Conservation (phyloP, 1,139 yeast genomes). For the Hansenula lynferdii region DNA sequence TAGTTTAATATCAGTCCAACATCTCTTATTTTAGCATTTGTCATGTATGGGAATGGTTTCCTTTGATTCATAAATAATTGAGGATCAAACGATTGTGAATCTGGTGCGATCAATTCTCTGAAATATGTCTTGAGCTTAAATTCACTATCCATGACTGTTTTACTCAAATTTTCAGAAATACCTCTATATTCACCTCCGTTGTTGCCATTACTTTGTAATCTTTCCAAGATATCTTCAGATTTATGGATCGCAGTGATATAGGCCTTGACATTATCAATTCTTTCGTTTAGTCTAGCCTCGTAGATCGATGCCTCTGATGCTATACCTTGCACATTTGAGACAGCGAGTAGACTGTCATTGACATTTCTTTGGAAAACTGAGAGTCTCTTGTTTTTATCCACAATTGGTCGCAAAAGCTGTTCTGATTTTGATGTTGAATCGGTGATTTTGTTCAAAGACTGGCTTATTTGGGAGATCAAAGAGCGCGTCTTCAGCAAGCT, state of each 20-base stretch:
- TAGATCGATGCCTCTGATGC: constrained; percentile 56
- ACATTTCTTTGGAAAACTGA: constrained; percentile 54
- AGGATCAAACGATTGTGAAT: constrained; percentile 35
- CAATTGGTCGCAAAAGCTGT: constrained; percentile 63
- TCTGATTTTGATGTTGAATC: constrained; percentile 59
- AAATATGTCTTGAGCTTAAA: constrained; percentile 30
- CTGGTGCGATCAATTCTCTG: constrained; percentile 21
- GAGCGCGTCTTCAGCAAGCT: constrained; percentile 56
- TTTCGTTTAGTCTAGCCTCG: constrained; percentile 36
- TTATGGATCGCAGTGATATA: constrained; percentile 33
- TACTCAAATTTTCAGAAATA: constrained; percentile 29
- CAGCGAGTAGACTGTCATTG: constrained; percentile 53
- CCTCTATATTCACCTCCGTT: constrained; percentile 30
- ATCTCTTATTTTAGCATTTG: constrained; percentile 33
- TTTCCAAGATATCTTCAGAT: constrained; percentile 34
- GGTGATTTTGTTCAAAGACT: constrained; percentile 52
- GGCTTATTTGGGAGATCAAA: constrained; percentile 51
- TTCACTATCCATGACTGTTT: constrained; percentile 28
- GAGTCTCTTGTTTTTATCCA: constrained; percentile 56
- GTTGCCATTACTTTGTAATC: constrained; percentile 24
- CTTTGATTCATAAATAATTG: constrained; percentile 30
- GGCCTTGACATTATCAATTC: constrained; percentile 27
- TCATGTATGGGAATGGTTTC: constrained; percentile 35
- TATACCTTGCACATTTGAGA: constrained; percentile 59
- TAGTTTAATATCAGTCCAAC: constrained; percentile 40